phyloP scores from a whole-genome alignment of 2,329 filamentous ascomycete genomes.

The Intubia oerlemansii region DNA sequence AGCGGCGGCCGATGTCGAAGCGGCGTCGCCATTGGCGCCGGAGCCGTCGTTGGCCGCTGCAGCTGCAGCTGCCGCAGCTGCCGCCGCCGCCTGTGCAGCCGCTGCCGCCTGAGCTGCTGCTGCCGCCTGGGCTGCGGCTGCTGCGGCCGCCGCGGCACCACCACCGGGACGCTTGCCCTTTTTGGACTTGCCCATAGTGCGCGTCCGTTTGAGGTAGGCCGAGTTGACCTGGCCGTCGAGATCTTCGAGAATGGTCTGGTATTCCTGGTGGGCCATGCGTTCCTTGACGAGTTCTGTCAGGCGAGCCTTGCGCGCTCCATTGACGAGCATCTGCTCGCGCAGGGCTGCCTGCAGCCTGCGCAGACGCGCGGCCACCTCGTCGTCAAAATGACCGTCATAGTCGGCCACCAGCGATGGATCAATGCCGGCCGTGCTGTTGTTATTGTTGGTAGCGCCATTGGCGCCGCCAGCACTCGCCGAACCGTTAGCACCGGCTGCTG shows the following conservation, averaged over 20 bases:
- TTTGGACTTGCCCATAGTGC: conserved; percentile 89
- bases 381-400: conserved; percentile 78
- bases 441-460: conserved; percentile 9
- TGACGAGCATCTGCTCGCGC: conserved; percentile 64
- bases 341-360: conserved; percentile 68
- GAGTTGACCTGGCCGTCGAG: conserved; percentile 87
- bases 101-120: too few relatives aligned
- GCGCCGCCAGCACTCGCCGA: conserved; percentile 2
- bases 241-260: conserved; percentile 89
- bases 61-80: too few relatives aligned
- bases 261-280: conserved; percentile 90
- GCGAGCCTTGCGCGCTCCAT: conserved; percentile 75
- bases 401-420: conserved; percentile 30
- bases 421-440: not conserved
- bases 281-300: conserved; percentile 76
- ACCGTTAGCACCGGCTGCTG: conserved; percentile 3
- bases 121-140: conserved; percentile 27
- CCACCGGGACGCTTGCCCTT: conserved; percentile 34
- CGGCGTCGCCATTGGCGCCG: conserved; percentile 17
- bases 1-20: too few relatives aligned
- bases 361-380: conserved; percentile 79
- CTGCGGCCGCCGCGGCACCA: conserved; percentile 14
- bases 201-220: conserved; percentile 86
- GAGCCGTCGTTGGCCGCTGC: conserved; percentile 30
- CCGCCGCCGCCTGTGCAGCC: too few relatives aligned